Conservation (phyloP, 2,329 filamentous ascomycete species). For the Aspergillus puulaauensis region DNA sequence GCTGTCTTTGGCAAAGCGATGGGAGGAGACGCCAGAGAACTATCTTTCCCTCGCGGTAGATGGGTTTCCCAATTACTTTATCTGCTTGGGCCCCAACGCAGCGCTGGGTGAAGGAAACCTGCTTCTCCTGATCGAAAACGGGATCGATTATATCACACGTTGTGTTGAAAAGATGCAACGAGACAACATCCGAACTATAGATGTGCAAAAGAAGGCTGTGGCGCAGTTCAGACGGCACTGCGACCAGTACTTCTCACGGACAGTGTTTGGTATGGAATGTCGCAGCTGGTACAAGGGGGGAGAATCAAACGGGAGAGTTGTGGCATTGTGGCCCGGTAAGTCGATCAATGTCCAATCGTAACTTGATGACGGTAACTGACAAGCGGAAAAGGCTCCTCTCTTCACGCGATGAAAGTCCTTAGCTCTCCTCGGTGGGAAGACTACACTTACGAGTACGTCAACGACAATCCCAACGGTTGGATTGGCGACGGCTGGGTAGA, state of each 20-base stretch:
- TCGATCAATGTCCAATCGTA: not conserved
- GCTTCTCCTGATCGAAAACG: conserved; percentile 33
- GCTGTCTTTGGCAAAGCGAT: conserved; percentile 27
- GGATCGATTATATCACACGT: conserved; percentile 34
- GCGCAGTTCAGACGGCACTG: conserved; percentile 29
- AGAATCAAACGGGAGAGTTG: conserved; percentile 29
- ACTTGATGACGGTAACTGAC: not conserved
- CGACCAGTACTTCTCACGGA: conserved; percentile 35
- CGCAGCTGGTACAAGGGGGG: conserved; percentile 42
- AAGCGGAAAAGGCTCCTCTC: conserved; percentile 28
- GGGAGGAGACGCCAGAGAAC: conserved; percentile 33
- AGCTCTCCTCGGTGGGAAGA: conserved; percentile 40
- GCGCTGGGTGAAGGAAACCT: conserved; percentile 34
- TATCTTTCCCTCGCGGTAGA: conserved; percentile 37
- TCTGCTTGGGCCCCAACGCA: conserved; percentile 34
- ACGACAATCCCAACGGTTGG: conserved; percentile 32
- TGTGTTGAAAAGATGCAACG: conserved; percentile 37
- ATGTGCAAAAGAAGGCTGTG: conserved; percentile 26
- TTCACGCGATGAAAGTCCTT: conserved; percentile 38
- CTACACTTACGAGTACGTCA: conserved; percentile 38
- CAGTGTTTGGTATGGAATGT: conserved; percentile 36
- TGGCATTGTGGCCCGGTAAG: conserved; percentile 37
- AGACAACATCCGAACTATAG: conserved; percentile 34
- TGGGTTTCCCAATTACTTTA: conserved; percentile 36
- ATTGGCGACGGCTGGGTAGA: conserved; percentile 37